phyloP scores from a whole-genome alignment of 768 basidiomycete species.

The Mycena filopes region DNA sequence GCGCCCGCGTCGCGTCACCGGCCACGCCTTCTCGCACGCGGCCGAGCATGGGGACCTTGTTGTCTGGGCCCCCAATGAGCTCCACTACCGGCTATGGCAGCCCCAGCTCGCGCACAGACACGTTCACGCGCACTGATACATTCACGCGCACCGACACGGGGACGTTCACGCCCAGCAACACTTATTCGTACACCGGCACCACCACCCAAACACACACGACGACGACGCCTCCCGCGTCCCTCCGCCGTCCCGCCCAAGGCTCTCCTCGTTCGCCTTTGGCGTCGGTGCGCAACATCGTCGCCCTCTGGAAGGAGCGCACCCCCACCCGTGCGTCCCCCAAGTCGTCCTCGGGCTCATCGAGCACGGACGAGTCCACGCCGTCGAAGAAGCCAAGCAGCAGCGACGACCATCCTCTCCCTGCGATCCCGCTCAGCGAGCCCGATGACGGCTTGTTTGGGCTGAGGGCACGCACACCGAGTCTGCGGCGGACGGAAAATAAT shows the following conservation, averaged over 20 bases:
- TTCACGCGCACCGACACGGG: constrained; percentile 41
- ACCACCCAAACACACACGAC: constrained; percentile 38
- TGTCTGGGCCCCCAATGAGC: constrained; percentile 27
- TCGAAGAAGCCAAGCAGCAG: constrained; percentile 25
- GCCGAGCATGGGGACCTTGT: constrained; percentile 31
- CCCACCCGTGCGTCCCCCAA: constrained; percentile 50
- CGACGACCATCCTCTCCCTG: constrained; percentile 24
- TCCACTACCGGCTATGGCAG: constrained; percentile 36
- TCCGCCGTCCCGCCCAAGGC: constrained; percentile 68
- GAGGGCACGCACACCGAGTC: constrained; percentile 3
- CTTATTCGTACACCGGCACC: constrained; percentile 42
- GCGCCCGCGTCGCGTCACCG: constrained; percentile 37
- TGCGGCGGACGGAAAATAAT: neutral
- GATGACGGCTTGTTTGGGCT: constrained; percentile 57
- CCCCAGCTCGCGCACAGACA: constrained; percentile 30
- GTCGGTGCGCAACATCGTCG: constrained; percentile 82
- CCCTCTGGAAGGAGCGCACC: constrained; percentile 83
- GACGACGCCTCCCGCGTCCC: constrained; percentile 57
- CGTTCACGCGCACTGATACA: constrained; percentile 50
- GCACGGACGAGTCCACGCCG: neutral
- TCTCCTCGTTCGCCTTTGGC: constrained; percentile 78
- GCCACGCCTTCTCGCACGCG: constrained; percentile 31
- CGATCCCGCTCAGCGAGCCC: constrained; percentile 11
- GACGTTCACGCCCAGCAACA: constrained; percentile 42
- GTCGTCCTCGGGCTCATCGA: constrained; percentile 28